Evolutionary conservation across 768 basidiomycete genomes (phyloP).

Genomic region (Suillus hirtellus): DNA sequence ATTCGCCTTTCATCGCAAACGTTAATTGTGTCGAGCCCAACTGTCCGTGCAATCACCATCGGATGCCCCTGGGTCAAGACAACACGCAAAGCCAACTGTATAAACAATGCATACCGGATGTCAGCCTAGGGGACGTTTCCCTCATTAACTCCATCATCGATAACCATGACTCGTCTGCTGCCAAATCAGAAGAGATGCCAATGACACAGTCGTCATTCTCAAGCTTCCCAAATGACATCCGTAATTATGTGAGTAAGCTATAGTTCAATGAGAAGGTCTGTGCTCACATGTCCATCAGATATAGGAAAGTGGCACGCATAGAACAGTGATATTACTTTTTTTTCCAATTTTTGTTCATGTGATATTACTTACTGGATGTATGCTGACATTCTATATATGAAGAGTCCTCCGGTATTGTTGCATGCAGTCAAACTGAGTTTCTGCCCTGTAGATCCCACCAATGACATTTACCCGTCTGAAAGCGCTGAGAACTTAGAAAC

Average conservation of each 20-base stretch:
- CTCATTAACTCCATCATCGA: slow-evolving; percentile 21
- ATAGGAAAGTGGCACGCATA: slow-evolving; percentile 15
- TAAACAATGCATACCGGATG: slow-evolving; percentile 31
- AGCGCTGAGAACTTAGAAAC: background rate
- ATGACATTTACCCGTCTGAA: background rate
- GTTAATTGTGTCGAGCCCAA: slow-evolving; percentile 4
- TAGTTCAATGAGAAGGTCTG: background rate
- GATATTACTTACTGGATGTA: background rate
- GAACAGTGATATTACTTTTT: slow-evolving; percentile 5
- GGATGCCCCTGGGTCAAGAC: background rate
- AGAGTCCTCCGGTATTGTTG: background rate
- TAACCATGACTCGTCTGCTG: slow-evolving; percentile 19
- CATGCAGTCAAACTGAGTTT: background rate
- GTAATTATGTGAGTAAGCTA: slow-evolving; percentile 34
- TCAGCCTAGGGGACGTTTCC: slow-evolving; percentile 25
- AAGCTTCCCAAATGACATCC: slow-evolving; percentile 32
- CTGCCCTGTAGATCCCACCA: background rate
- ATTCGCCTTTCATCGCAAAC: background rate
- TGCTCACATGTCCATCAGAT: slow-evolving; percentile 21
- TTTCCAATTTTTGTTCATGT: no score
- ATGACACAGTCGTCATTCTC: slow-evolving; percentile 21
- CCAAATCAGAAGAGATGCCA: background rate
- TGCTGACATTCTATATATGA: slow-evolving; percentile 9
- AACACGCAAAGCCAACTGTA: slow-evolving; percentile 27
- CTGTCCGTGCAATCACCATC: background rate